These are phyloP conservation scores for Stephania japonica DNA, from an alignment of 164 flowering plant genomes.

Conservation along the genomic window DNA sequence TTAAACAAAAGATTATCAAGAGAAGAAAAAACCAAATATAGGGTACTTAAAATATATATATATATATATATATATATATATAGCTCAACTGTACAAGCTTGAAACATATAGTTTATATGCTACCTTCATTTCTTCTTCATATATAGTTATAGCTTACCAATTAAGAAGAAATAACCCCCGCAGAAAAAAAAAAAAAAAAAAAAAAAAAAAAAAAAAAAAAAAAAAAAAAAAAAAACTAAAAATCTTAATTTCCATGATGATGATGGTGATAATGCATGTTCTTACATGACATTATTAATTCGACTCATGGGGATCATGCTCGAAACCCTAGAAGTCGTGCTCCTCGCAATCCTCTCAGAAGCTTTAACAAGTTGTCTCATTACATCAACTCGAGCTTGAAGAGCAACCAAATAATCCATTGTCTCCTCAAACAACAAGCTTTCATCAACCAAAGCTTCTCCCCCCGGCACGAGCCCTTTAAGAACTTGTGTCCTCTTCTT, in stretches of 20 bases:
- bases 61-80: constrained; percentile 9
- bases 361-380: constrained; percentile 52
- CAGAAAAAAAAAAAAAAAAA: constrained; percentile 1
- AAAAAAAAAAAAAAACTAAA: constrained; percentile 3
- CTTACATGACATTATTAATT: constrained; percentile 18
- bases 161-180: no score
- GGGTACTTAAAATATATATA: not conserved
- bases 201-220: not conserved
- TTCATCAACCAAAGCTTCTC: constrained; percentile 47
- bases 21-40: not conserved
- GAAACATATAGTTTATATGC: constrained; percentile 12
- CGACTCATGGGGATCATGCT: not conserved
- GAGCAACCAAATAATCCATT: constrained; percentile 60
- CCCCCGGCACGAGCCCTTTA: constrained; percentile 64
- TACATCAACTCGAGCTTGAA: constrained; percentile 69
- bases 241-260: not conserved
- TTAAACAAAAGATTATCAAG: not conserved
- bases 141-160: not conserved
- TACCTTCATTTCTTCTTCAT: constrained; percentile 10
- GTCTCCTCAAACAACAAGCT: constrained; percentile 52
- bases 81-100: constrained; percentile 27
- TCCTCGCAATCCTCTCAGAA: constrained; percentile 11
- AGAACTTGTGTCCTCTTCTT: constrained; percentile 50
- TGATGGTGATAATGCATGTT: not conserved
- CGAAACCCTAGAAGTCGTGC: not conserved